Conservation (phyloP, 2,329 filamentous ascomycete species). For the Ascochyta lentis region DNA sequence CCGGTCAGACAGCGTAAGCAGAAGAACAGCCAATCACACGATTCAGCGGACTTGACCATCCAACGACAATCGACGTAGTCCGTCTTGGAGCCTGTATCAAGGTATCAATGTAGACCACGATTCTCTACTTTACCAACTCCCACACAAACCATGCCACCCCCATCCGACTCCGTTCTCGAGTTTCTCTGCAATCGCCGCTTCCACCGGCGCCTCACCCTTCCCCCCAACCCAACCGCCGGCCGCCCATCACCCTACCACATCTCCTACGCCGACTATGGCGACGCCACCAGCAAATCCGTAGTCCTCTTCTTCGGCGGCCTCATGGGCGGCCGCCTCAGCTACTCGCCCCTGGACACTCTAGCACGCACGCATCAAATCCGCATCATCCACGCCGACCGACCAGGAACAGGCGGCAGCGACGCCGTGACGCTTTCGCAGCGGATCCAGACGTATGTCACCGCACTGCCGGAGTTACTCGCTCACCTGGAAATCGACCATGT, state of each 20-base stretch:
- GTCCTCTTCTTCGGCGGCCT: conserved; percentile 33
- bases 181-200: conserved; percentile 21
- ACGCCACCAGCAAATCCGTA: conserved; percentile 23
- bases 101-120: too few relatives aligned
- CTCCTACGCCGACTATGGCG: conserved; percentile 28
- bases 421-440: conserved; percentile 20
- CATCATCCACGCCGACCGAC: conserved; percentile 31
- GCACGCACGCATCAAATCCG: conserved; percentile 24
- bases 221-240: not conserved
- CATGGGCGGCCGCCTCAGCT: conserved; percentile 24
- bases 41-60: too few relatives aligned
- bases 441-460: conserved; percentile 22
- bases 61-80: too few relatives aligned
- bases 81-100: too few relatives aligned
- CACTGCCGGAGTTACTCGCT: conserved; percentile 24
- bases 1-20: too few relatives aligned
- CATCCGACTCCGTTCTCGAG: not conserved
- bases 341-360: conserved; percentile 25
- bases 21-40: too few relatives aligned
- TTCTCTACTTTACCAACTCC: too few relatives aligned
- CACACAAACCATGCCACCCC: too few relatives aligned
- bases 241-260: not conserved
- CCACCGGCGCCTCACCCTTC: conserved; percentile 7
- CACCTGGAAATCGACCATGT: conserved; percentile 30
- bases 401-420: conserved; percentile 30